phyloP scores from a whole-genome alignment of 2,329 filamentous ascomycete species.

The Chalaropsis thielavioides region DNA sequence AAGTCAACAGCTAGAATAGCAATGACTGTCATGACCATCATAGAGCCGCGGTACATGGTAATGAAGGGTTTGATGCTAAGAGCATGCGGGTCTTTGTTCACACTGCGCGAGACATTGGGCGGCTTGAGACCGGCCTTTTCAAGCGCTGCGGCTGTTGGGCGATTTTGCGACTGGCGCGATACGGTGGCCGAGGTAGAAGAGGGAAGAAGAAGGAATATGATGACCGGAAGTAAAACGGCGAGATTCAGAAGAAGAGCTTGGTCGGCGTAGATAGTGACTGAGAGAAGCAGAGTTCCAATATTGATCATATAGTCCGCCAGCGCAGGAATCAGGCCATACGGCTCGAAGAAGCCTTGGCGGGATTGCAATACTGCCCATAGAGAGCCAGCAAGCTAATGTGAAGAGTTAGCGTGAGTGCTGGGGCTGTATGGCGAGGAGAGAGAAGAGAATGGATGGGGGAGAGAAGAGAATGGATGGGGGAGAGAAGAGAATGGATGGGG shows the following conservation, averaged over 20 bases:
- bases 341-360: slow-evolving; percentile 68
- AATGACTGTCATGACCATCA: slow-evolving; percentile 81
- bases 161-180: slow-evolving; percentile 15
- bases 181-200: slow-evolving; percentile 26
- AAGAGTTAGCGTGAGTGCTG: slow-evolving; percentile 19
- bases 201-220: slow-evolving; percentile 40
- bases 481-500: background rate
- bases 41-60: slow-evolving; percentile 76
- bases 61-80: slow-evolving; percentile 82
- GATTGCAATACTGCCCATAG: slow-evolving; percentile 84
- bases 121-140: slow-evolving; percentile 30
- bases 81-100: slow-evolving; percentile 21
- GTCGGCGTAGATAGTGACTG: slow-evolving; percentile 70
- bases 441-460: background rate
- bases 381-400: slow-evolving; percentile 55
- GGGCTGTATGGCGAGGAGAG: slow-evolving; percentile 2
- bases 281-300: slow-evolving; percentile 65
- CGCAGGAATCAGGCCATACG: slow-evolving; percentile 53
- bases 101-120: slow-evolving; percentile 17
- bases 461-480: no score
- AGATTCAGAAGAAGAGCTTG: slow-evolving; percentile 52
- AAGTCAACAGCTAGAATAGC: slow-evolving; percentile 98
- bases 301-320: slow-evolving; percentile 79
- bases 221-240: slow-evolving; percentile 56
- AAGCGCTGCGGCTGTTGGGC: slow-evolving; percentile 21